A percentile compares a stretch with the other conserved stretches of the same genome.
Evolutionary conservation across 2,329 filamentous ascomycete genomes (phyloP).

Genomic region (Epichloe hybrida): DNA sequence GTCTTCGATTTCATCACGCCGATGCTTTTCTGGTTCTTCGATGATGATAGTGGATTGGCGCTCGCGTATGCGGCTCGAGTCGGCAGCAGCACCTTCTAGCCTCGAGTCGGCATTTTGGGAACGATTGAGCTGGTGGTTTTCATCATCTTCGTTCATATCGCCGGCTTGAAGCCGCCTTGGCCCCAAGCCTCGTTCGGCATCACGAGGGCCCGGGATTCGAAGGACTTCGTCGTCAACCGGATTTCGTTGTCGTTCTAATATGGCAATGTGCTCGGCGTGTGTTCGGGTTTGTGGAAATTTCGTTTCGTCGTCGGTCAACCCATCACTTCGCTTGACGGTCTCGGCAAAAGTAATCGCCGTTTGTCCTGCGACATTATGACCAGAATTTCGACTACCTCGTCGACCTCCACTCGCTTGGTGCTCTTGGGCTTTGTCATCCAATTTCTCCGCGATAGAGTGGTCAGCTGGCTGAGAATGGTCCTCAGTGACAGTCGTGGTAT

Average conservation of each 20-base stretch:
- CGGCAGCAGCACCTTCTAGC: conserved; percentile 10
- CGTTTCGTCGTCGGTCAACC: conserved; percentile 33
- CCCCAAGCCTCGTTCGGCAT: conserved; percentile 70
- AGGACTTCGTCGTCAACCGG: conserved; percentile 60
- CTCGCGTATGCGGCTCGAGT: conserved; percentile 16
- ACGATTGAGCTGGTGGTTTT: conserved; percentile 13
- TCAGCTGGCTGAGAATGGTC: conserved; percentile 6
- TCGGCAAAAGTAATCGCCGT: conserved; percentile 53
- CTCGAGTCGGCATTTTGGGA: conserved; percentile 15
- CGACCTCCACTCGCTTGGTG: background rate
- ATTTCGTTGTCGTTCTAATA: conserved; percentile 72
- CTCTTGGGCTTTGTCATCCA: background rate
- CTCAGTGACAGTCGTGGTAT: conserved; percentile 18
- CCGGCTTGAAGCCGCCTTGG: conserved; percentile 40
- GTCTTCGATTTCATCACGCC: conserved; percentile 25
- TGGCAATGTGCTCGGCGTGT: conserved; percentile 73
- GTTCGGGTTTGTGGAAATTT: conserved; percentile 36
- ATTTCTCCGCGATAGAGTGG: conserved; percentile 2
- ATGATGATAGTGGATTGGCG: conserved; percentile 50
- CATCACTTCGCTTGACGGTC: conserved; percentile 47
- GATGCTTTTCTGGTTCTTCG: conserved; percentile 40
- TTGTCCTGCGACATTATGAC: conserved; percentile 5
- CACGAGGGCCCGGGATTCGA: conserved; percentile 81
- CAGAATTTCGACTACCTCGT: conserved; percentile 1
- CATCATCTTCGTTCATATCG: conserved; percentile 24